Conservation (phyloP, 768 basidiomycete genomes). For the Trametes maxima region DNA sequence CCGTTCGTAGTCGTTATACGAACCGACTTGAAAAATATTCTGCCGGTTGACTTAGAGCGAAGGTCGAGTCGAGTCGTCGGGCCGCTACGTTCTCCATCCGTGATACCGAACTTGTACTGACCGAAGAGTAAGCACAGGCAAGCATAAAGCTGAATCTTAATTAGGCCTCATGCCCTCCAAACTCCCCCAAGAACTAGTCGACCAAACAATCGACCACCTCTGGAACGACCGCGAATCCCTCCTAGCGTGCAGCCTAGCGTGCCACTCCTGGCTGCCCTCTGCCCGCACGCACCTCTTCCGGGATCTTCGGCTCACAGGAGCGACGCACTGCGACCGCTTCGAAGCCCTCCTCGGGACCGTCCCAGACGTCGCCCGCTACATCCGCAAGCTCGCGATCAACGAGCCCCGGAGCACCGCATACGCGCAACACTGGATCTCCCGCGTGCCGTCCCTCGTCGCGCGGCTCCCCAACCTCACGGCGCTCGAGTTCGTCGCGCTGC, state of each 20-base stretch:
- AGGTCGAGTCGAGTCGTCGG: no score
- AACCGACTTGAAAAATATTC: no score
- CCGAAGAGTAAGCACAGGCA: not conserved
- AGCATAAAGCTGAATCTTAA: no score
- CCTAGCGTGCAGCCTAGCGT: constrained; percentile 24
- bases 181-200: constrained; percentile 33
- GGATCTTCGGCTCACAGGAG: constrained; percentile 20
- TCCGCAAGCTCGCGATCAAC: constrained; percentile 28
- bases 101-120: no score
- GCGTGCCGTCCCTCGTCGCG: constrained; percentile 15
- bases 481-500: constrained; percentile 18
- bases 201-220: constrained; percentile 33
- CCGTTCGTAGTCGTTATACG: no score
- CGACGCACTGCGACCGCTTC: constrained; percentile 20
- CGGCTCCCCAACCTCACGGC: constrained; percentile 7
- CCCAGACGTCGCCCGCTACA: constrained; percentile 22
- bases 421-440: constrained; percentile 21
- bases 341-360: constrained; percentile 19
- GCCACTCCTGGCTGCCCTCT: constrained; percentile 27
- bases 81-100: no score
- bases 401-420: constrained; percentile 14
- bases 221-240: constrained; percentile 30
- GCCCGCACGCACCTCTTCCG: constrained; percentile 32
- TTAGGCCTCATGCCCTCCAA: constrained; percentile 1
- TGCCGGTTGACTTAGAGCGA: no score